Base-by-base conservation (phyloP, 805 yeast genomes). In the Wickerhamiella cacticola region DNA sequence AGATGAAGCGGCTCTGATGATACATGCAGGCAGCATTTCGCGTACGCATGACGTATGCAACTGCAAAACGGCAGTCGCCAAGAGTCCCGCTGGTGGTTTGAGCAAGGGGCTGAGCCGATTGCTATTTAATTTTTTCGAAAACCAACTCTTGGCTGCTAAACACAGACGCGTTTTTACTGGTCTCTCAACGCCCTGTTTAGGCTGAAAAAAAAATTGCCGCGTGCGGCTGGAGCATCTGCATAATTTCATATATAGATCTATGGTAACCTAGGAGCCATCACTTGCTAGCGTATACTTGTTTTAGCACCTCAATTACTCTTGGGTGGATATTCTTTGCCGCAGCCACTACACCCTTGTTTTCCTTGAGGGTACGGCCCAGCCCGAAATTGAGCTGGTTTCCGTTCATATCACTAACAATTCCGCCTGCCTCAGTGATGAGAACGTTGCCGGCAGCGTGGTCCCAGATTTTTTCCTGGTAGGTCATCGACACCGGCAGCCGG, bases 361-460 rank as follows among this genome's bases (percentile, higher is more conserved):
- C 61, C 23, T 56, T 49, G 53, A 92, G 73, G 31, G 78, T 76
- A 60, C 96, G 77, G 5, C 99, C 99, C 36, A 71, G 68, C 6
- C 95, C 87, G 57, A 92, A 92, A 59, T 89, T 79, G 49, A 92
- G 72, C 21, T 72, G 70, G 10, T 69, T 69, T 16, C 96, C 95
- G 48, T 74, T 64, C 64, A 89, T 76, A 60, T 92, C 98, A 13
- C 89, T 78, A 10, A 92, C 97, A 44, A 69, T 63, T 5, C 98
- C 98, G 38, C 96, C 96, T 56, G 94, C 82, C 64, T 94, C 98
- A 29, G 74, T 71, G 41, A 94, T 79, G 52, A 92, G 72, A 12
- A 89, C 71, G 58, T 82, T 81, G 3, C 98, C 99, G 1, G 96
- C 94, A 16, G 97, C 97, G 63, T 92, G 99, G 65, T 92, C 99